Base-by-base conservation (phyloP, 2,329 filamentous ascomycete species). In the Fusarium guadeloupense region DNA sequence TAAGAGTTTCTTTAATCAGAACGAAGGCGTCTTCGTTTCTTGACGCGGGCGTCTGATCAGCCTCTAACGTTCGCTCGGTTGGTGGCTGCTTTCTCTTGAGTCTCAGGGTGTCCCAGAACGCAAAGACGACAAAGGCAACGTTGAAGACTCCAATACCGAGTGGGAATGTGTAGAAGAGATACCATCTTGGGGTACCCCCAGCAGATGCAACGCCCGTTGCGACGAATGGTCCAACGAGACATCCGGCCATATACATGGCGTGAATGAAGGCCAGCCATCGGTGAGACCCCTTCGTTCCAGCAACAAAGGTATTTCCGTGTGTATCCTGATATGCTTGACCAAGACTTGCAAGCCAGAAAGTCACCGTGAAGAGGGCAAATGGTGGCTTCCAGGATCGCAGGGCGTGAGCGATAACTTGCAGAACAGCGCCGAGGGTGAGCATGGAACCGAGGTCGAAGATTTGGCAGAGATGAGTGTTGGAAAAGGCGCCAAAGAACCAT, bases 301-400 rank as follows among this genome's bases (percentile, higher is more conserved):
- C 78, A 1, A 88, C 85, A 53, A 85, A 89, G 0, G 85, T 84
- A 53, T 90, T 89, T 1, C 83, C 81, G 19, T 88, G 84, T 0
- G 86, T 82, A 60, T 90, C 87, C 55, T 89, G 85, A 51, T 83
- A 88, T 0, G 83, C 87, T 69, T 88, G 85, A 0, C 87, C 86
- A 0, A 87, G 66, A 9, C 81, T 82, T 1, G 83, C 81, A 8
- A 89, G 58, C 71, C 83, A 84, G 68, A 89, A 89, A 0, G 83
- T 85, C 3, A 82, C 68, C 0, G 80, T 81, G 52, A 84, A 89
- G 0, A 89, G 73, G 0, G 78, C 76, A 42, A 89, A 87, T 0
- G 84, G 83, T 0, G 85, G 81, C 2, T 75, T 74, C 84, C 84
- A 88, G 6, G 78, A 76, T 0, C 87, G 80, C 2, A 89, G 74